A percentile compares a stretch with the other conserved stretches of the same genome.
These are phyloP conservation scores for Gossypium sturtianum DNA, from an alignment of 345 rosid species.

Conservation along the genomic window DNA sequence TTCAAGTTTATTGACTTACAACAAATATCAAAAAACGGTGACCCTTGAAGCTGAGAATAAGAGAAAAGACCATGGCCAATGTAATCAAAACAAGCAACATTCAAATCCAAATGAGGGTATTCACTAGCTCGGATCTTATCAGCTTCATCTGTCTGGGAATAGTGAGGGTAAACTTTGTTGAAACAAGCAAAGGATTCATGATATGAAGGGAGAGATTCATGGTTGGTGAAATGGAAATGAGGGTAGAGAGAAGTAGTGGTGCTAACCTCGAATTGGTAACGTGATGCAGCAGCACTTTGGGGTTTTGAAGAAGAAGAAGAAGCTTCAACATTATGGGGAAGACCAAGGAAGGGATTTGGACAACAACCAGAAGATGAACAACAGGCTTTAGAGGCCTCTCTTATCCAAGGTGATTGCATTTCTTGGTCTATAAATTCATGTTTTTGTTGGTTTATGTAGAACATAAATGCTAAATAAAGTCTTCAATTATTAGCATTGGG, in stretches of 20 bases:
- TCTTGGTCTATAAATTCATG: neutral
- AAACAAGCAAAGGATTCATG: slow-evolving; percentile 47
- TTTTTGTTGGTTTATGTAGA: neutral
- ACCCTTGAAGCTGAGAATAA: slow-evolving; percentile 38
- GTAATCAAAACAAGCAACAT: slow-evolving; percentile 58
- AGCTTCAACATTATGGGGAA: slow-evolving; percentile 8
- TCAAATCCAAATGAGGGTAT: slow-evolving; percentile 50
- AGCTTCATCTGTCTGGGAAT: slow-evolving; percentile 38
- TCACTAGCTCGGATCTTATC: slow-evolving; percentile 59
- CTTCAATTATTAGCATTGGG: neutral
- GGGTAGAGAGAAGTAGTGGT: slow-evolving; percentile 39
- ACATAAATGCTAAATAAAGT: neutral
- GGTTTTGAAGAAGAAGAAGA: neutral
- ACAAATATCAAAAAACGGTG: slow-evolving; percentile 44
- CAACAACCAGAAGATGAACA: slow-evolving; percentile 43
- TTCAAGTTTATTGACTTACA: slow-evolving; percentile 39
- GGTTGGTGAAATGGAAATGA: slow-evolving; percentile 59
- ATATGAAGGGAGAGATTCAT: slow-evolving; percentile 71
- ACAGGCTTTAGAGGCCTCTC: slow-evolving; percentile 44
- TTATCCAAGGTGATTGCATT: slow-evolving; percentile 42
- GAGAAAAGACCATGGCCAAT: slow-evolving; percentile 76
- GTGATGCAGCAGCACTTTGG: slow-evolving; percentile 25
- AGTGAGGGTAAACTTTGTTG: slow-evolving; percentile 45
- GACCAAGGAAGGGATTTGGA: slow-evolving; percentile 37
- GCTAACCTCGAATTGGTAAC: slow-evolving; percentile 38